A percentile compares a stretch with the other conserved stretches of the same genome.
These are phyloP conservation scores for Debaryomyces subglobosus DNA, from an alignment of 1,139 yeast species.

Conservation along the genomic window DNA sequence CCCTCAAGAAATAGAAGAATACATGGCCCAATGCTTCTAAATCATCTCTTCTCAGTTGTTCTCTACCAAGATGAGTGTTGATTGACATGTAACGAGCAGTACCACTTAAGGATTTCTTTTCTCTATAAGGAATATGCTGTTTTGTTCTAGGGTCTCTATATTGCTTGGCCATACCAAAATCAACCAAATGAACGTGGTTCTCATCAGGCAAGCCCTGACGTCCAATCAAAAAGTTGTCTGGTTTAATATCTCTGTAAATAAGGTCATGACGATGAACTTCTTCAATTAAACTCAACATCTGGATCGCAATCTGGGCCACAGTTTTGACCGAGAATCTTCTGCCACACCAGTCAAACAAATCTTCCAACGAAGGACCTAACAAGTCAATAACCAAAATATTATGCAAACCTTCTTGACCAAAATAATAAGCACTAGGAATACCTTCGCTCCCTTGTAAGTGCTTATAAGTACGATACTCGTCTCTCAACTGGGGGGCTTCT, in stretches of 20 bases:
- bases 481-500: slow-evolving; percentile 97
- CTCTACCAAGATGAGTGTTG: slow-evolving; percentile 95
- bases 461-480: slow-evolving; percentile 91
- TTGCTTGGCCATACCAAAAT: slow-evolving; percentile 98
- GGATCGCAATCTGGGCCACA: slow-evolving; percentile 86
- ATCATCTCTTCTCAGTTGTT: slow-evolving; percentile 94
- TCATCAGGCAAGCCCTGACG: slow-evolving; percentile 57
- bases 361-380: slow-evolving; percentile 94
- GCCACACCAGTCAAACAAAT: slow-evolving; percentile 98
- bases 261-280: slow-evolving; percentile 87
- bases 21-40: slow-evolving; percentile 95
- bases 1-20: slow-evolving; percentile 88
- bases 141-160: slow-evolving; percentile 94
- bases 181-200: slow-evolving; percentile 66
- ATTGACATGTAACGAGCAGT: slow-evolving; percentile 98
- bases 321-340: slow-evolving; percentile 86
- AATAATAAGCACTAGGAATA: slow-evolving; percentile 92
- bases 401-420: slow-evolving; percentile 97
- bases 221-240: slow-evolving; percentile 91
- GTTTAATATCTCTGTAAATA: slow-evolving; percentile 93
- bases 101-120: slow-evolving; percentile 90
- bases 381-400: slow-evolving; percentile 91
- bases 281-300: slow-evolving; percentile 87
- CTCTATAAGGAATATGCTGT: slow-evolving; percentile 95
- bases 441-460: slow-evolving; percentile 80